Base-by-base conservation (phyloP, 352 stramenopile species). In the Phytopythium chamaehyphon region DNA sequence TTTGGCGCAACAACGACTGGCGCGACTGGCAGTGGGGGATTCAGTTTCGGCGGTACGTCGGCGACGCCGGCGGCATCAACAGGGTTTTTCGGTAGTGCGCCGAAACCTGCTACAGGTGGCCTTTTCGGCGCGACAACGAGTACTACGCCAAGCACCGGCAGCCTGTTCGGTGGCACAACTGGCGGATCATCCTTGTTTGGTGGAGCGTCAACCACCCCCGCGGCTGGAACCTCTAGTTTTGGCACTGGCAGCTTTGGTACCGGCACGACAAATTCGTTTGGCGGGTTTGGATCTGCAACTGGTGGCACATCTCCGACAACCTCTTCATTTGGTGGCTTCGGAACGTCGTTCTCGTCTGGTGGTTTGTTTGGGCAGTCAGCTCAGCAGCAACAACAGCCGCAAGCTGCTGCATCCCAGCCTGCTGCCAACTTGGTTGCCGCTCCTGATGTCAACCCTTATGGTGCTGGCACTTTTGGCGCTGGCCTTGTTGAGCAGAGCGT, bases 401-500 rank as follows among this genome's bases (percentile, higher is more conserved):
- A 40, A 11, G 39, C 49, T 47, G 44, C 61, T 23, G 43, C 54
- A 19, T 37, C 66, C 10, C 69, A 79, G 28, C 74, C 73, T 26
- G 24, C 44, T 19, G 64, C 77, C 15, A 77, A 66, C 6, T 67
- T 83, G 51, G 71, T 83, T 15, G 79, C 77, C 40, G 70, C 76
- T 35, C 69, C 72, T 38, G 72, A 86, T 50, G 61, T 73, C 21
- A 81, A 86, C 12, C 74, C 74, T 5, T 86, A 86, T 36, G 74
- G 74, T 24, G 49, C 72, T 44, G 74, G 74, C 18, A 77, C 66
- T 12, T 81, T 74, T 49, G 74, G 74, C 44, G 71, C 66, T 4
- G 74, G 74, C 7, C 66, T 86, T 18, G 68, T 86, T 45, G 74
- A 86, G 40, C 73, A 83, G 40, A 81, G 79, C 52, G 73, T 86